Evolutionary conservation across 768 basidiomycete genomes (phyloP).

Genomic region (Guyanaporus albipodus): DNA sequence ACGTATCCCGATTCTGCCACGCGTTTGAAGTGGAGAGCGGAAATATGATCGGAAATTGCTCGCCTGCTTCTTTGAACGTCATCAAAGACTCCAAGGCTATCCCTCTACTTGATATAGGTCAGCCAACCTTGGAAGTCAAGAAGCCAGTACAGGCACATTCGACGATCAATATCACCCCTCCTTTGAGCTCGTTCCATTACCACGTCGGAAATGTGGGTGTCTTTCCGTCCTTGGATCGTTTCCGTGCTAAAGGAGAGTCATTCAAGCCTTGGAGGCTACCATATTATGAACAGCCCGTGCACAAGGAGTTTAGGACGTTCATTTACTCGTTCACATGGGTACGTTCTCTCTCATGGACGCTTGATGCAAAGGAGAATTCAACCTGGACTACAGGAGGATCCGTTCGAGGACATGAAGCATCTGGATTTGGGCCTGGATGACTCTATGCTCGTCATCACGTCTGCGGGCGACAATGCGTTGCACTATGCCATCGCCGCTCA

Average conservation of each 20-base stretch:
- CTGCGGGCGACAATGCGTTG: constrained; percentile 75
- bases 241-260: not conserved
- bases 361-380: not conserved
- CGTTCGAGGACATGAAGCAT: constrained; percentile 65
- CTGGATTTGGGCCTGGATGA: constrained; percentile 57
- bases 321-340: constrained; percentile 65
- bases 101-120: constrained; percentile 41
- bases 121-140: constrained; percentile 30
- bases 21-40: constrained; percentile 64
- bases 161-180: constrained; percentile 48
- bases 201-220: constrained; percentile 44
- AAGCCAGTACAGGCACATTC: constrained; percentile 19
- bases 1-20: constrained; percentile 51
- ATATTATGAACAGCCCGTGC: constrained; percentile 64
- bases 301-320: constrained; percentile 62
- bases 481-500: constrained; percentile 70
- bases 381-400: constrained; percentile 53
- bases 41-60: constrained; percentile 51
- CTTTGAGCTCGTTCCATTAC: constrained; percentile 62
- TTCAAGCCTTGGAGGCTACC: constrained; percentile 61
- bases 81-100: constrained; percentile 35
- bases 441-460: constrained; percentile 69
- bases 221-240: not conserved
- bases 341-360: constrained; percentile 6
- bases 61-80: constrained; percentile 35